These are phyloP conservation scores for Adansonia rubrostipa DNA, from an alignment of 441 rosid species.

Conservation along the genomic window DNA sequence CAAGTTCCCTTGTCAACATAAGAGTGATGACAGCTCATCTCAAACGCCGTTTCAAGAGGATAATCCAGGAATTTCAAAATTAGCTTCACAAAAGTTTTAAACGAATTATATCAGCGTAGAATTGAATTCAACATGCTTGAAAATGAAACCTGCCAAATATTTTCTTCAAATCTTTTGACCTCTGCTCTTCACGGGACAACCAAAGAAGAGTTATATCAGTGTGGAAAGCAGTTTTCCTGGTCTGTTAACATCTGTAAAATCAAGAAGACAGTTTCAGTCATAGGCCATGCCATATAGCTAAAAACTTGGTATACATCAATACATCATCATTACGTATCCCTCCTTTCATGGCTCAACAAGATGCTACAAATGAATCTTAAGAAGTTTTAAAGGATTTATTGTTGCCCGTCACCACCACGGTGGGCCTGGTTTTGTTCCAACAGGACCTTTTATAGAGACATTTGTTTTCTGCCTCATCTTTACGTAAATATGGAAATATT, in stretches of 20 bases:
- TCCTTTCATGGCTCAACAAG: neutral
- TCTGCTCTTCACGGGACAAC: neutral
- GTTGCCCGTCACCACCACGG: neutral
- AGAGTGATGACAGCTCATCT: conserved; percentile 14
- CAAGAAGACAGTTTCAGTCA: neutral
- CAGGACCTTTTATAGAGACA: neutral
- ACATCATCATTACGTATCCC: neutral
- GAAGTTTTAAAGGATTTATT: neutral
- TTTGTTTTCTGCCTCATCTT: neutral
- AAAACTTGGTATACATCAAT: neutral
- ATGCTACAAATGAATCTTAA: neutral
- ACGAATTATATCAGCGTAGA: too few relatives aligned
- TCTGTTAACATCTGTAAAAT: neutral
- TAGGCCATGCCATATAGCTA: neutral
- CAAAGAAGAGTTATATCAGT: neutral
- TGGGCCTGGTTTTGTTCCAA: neutral
- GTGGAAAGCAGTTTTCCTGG: neutral
- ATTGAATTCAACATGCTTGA: neutral
- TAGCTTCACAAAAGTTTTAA: neutral
- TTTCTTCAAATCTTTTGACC: neutral
- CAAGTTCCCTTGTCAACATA: conserved; percentile 16
- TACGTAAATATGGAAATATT: neutral
- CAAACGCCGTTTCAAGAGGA: neutral
- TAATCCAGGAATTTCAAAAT: neutral
- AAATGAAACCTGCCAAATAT: neutral